Conservation (phyloP, 2,329 filamentous ascomycete species). For the Bipolaris cookei region DNA sequence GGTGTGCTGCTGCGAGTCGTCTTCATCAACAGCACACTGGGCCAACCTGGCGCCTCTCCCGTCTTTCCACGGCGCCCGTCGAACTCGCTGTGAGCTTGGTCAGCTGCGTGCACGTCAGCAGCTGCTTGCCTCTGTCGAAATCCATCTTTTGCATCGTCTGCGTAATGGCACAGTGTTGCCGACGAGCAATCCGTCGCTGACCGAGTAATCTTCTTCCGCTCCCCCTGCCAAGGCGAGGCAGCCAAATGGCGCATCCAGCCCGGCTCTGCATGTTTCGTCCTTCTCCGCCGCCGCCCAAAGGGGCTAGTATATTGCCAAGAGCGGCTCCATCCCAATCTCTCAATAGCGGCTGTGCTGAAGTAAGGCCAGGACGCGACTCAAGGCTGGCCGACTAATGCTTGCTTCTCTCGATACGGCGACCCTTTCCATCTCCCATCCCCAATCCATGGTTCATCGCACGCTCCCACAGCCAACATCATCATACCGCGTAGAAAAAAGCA, state of each 20-base stretch:
- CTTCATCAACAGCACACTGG: slow-evolving; percentile 2
- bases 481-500: not conserved
- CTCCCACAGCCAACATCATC: not conserved
- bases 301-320: slow-evolving; percentile 2
- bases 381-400: slow-evolving; percentile 1
- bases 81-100: not conserved
- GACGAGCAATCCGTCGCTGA: not conserved
- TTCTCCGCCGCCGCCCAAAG: not conserved
- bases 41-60: not conserved
- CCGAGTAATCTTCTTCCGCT: slow-evolving; percentile 6
- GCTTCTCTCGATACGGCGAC: slow-evolving; percentile 1
- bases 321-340: not conserved
- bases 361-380: slow-evolving; percentile 3
- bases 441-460: not conserved
- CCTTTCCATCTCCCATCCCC: not conserved
- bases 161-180: not conserved
- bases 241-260: slow-evolving; percentile 3
- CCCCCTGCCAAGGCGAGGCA: slow-evolving; percentile 19
- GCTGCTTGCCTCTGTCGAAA: not conserved
- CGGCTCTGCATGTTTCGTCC: slow-evolving; percentile 9
- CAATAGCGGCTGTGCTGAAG: slow-evolving; percentile 1
- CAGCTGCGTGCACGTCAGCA: too few species aligned
- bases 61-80: not conserved
- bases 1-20: slow-evolving; percentile 3
- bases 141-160: not conserved